Conservation (phyloP, 2,329 filamentous ascomycete species). For the Penicillium sclerotiorum region DNA sequence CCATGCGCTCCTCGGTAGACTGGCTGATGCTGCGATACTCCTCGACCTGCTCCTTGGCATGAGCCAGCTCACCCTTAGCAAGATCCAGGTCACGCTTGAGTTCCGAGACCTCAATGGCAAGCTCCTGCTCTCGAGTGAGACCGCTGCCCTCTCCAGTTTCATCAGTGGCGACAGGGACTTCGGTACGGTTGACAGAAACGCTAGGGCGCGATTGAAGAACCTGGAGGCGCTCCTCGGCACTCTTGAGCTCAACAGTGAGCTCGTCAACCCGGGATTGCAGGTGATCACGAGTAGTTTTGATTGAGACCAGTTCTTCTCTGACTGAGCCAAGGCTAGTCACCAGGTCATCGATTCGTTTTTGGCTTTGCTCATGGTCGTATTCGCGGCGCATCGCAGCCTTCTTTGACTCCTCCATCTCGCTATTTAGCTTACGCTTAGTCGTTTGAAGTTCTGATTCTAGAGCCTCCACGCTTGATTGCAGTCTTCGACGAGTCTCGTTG, state of each 20-base stretch:
- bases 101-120: slow-evolving; percentile 80
- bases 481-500: slow-evolving; percentile 75
- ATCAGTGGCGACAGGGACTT: slow-evolving; percentile 47
- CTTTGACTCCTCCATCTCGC: slow-evolving; percentile 82
- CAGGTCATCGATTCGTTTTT: slow-evolving; percentile 91
- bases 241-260: slow-evolving; percentile 81
- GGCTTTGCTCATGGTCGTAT: slow-evolving; percentile 82
- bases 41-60: slow-evolving; percentile 77
- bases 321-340: slow-evolving; percentile 75
- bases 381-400: slow-evolving; percentile 82
- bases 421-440: slow-evolving; percentile 78
- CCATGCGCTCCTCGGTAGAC: slow-evolving; percentile 81
- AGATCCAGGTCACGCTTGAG: slow-evolving; percentile 86
- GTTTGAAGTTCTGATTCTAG: slow-evolving; percentile 77
- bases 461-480: slow-evolving; percentile 75
- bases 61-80: slow-evolving; percentile 76
- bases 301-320: slow-evolving; percentile 81
- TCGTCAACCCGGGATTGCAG: slow-evolving; percentile 87
- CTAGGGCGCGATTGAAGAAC: slow-evolving; percentile 80
- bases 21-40: slow-evolving; percentile 89
- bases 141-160: slow-evolving; percentile 53
- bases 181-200: slow-evolving; percentile 55
- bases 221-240: slow-evolving; percentile 83
- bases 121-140: slow-evolving; percentile 71
- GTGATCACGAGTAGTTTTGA: slow-evolving; percentile 86